phyloP scores from a whole-genome alignment of 352 stramenopile genomes.

The Globisporangium parvum region DNA sequence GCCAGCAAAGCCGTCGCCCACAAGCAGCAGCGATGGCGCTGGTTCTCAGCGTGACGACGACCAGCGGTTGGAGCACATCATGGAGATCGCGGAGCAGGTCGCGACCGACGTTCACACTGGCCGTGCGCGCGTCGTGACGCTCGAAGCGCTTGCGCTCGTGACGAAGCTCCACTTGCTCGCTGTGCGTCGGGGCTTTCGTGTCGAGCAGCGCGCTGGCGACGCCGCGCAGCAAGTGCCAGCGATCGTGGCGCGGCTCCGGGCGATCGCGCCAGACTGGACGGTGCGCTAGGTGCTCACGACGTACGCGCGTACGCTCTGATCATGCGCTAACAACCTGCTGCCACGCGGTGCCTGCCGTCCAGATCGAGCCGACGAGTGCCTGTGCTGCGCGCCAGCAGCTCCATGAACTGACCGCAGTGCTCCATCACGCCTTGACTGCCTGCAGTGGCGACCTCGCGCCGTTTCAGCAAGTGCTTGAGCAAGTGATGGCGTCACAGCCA shows the following conservation, averaged over 20 bases:
- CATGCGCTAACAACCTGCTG: too few species aligned
- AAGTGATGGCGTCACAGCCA: conserved; percentile 35
- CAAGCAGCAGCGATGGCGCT: background rate
- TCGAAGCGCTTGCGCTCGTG: conserved; percentile 34
- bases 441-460: conserved; percentile 28
- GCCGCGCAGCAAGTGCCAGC: background rate
- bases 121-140: conserved; percentile 14
- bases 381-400: background rate
- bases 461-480: conserved; percentile 56
- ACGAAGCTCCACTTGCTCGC: conserved; percentile 29
- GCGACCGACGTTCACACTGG: background rate
- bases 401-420: conserved; percentile 26
- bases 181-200: conserved; percentile 20
- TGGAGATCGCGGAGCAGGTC: conserved; percentile 11
- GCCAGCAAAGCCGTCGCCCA: too few species aligned
- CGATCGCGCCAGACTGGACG: conserved; percentile 7
- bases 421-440: conserved; percentile 31
- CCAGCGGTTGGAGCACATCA: conserved; percentile 5
- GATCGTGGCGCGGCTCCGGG: conserved; percentile 5
- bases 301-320: too few species aligned
- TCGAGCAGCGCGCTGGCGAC: conserved; percentile 1
- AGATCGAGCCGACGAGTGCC: background rate
- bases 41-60: too few species aligned
- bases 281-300: background rate
- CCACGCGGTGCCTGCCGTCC: too few species aligned